Conservation (phyloP, 2,329 filamentous ascomycete genomes). For the Conoideocrella luteorostrata region DNA sequence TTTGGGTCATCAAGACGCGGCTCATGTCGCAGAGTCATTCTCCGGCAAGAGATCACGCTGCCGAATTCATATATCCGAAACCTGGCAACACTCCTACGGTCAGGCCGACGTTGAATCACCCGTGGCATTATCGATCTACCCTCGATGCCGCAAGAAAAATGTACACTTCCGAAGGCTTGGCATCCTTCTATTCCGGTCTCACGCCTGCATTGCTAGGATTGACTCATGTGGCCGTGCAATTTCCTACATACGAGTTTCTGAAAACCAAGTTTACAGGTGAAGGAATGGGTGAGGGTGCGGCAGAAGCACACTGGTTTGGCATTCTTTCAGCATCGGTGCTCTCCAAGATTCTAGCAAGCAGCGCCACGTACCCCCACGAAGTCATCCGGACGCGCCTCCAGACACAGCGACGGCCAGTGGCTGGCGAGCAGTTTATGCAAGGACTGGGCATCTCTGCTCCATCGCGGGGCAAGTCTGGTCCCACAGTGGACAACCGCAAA, state of each 20-base stretch:
- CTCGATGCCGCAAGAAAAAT: constrained; percentile 91
- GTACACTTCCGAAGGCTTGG: constrained; percentile 82
- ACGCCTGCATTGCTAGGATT: constrained; percentile 87
- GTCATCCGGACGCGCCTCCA: constrained; percentile 90
- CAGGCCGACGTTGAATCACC: constrained; percentile 52
- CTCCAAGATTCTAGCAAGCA: constrained; percentile 91
- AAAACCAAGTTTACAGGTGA: constrained; percentile 86
- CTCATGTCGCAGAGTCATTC: constrained; percentile 84
- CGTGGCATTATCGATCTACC: constrained; percentile 88
- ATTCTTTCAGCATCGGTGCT: constrained; percentile 84
- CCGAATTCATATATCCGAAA: constrained; percentile 40
- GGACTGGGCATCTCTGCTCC: constrained; percentile 38
- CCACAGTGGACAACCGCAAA: constrained; percentile 32
- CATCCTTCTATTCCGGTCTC: constrained; percentile 91
- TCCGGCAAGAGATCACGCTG: constrained; percentile 40
- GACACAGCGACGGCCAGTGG: constrained; percentile 74
- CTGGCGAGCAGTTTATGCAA: constrained; percentile 46
- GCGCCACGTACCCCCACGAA: constrained; percentile 94
- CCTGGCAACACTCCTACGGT: constrained; percentile 48
- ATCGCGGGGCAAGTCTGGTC: constrained; percentile 19
- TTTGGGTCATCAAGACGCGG: constrained; percentile 98
- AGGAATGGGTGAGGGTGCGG: constrained; percentile 65
- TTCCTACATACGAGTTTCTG: constrained; percentile 90
- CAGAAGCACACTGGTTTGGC: constrained; percentile 65
- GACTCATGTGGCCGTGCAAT: constrained; percentile 94